Percentiles rank a stretch among this genome's conserved stretches.
Conservation (phyloP, 176 grass and related monocot genomes). For the Oryza meyeriana region DNA sequence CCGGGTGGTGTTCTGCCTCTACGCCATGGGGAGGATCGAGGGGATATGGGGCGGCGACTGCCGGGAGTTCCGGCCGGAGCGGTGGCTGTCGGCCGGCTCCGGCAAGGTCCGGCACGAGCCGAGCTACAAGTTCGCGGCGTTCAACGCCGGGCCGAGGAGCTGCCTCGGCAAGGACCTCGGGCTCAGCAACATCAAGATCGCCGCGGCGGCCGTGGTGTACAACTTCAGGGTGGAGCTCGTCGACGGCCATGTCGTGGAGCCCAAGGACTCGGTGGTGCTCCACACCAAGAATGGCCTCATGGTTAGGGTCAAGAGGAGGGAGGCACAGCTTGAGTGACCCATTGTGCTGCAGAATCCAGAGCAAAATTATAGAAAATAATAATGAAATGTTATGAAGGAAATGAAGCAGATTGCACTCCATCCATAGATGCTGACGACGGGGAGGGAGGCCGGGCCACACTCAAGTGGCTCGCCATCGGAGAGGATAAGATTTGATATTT, state of each 20-base stretch:
- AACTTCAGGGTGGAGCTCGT: slow-evolving; percentile 51
- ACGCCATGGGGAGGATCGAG: slow-evolving; percentile 59
- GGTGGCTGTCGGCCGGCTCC: slow-evolving; percentile 35
- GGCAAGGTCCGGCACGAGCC: slow-evolving; percentile 39
- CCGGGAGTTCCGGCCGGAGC: slow-evolving; percentile 56
- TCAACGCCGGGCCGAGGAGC: slow-evolving; percentile 55
- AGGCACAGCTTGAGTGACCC: neutral
- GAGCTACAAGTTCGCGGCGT: slow-evolving; percentile 53
- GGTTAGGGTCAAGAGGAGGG: slow-evolving; percentile 36
- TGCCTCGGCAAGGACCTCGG: slow-evolving; percentile 54
- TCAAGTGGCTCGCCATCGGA: too few relatives aligned
- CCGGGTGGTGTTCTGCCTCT: slow-evolving; percentile 48
- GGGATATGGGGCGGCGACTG: slow-evolving; percentile 54
- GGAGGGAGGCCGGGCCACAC: too few relatives aligned
- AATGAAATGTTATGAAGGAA: neutral
- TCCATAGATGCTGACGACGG: neutral
- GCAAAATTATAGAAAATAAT: neutral
- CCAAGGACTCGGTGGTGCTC: slow-evolving; percentile 48
- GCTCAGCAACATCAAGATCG: slow-evolving; percentile 47
- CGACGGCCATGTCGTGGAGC: slow-evolving; percentile 38
- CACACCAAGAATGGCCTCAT: slow-evolving; percentile 53
- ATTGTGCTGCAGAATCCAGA: neutral
- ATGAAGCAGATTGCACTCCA: neutral
- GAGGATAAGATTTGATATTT: too few relatives aligned
- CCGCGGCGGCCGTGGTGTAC: slow-evolving; percentile 30